Evolutionary conservation across 495 filamentous ascomycete genomes (phyloP), one percentile per base, ranked within the genome.

Genomic region (Annulohypoxylon nitens): DNA sequence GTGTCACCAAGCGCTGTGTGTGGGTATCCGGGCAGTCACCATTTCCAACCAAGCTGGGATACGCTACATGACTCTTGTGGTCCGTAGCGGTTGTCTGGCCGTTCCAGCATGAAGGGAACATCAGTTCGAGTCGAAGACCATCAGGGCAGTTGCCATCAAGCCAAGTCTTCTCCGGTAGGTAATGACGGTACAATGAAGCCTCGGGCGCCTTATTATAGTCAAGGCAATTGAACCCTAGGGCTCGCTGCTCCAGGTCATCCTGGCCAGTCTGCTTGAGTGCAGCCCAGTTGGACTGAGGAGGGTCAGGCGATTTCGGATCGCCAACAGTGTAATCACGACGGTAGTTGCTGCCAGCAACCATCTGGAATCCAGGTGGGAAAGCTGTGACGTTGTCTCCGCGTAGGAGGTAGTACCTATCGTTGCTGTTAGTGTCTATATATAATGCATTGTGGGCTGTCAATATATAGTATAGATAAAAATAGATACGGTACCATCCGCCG

Each of bases 61-160:
- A 97, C 1, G 90, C 90, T 75, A 97, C 86, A 76, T 97, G 93
- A 55, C 83, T 85, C 75, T 86, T 88, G 84, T 94, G 91, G 78
- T 92, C 84, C 0, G 67, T 26, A 2, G 88, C 84, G 64, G 90
- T 89, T 20, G 83, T 67, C 64, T 93, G 87, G 34, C 93, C 92
- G 76, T 97, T 92, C 92, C 93, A 97, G 87, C 94, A 97, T 0
- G 92, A 93, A 9, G 94, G 94, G 83, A 97, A 97, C 88, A 93
- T 90, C 60, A 97, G 79, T 78, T 97, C 93, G 43, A 94, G 81
- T 34, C 94, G 89, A 51, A 97, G 74, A 9, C 94, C 94, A 71
- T 96, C 87, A 0, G 76, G 75, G 77, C 94, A 97, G 75, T 95
- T 87, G 43, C 82, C 85, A 75, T 97, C 93, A 33, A 97, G 84